A percentile compares a stretch with the other conserved stretches of the same genome.
phyloP scores from a whole-genome alignment of 768 basidiomycete species.

The Mycena rebaudengoi region DNA sequence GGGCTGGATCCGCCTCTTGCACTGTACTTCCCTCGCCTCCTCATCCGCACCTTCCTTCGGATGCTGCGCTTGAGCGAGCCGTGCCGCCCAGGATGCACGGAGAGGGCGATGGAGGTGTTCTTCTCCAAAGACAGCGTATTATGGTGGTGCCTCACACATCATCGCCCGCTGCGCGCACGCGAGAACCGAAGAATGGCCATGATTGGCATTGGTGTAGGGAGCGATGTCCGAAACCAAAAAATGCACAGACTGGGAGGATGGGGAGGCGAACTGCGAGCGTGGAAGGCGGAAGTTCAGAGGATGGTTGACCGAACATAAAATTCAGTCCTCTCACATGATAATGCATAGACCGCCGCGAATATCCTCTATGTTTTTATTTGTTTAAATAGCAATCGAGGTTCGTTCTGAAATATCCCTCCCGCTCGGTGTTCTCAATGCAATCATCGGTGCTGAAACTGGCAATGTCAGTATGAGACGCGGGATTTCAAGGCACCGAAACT shows the following conservation, averaged over 20 bases:
- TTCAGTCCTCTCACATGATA: too few species aligned
- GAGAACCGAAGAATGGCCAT: slow-evolving; percentile 37
- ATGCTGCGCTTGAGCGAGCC: slow-evolving; percentile 42
- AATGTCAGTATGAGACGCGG: too few species aligned
- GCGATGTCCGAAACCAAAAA: slow-evolving; percentile 34
- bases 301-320: slow-evolving; percentile 34
- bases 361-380: too few species aligned
- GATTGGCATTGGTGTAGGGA: slow-evolving; percentile 42
- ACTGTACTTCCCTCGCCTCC: slow-evolving; percentile 68
- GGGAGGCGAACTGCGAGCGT: slow-evolving; percentile 49
- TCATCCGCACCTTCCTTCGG: slow-evolving; percentile 59
- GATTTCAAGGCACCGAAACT: too few species aligned
- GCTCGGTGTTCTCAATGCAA: too few species aligned
- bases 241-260: slow-evolving; percentile 64
- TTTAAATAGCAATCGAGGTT: too few species aligned
- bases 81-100: slow-evolving; percentile 60
- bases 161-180: slow-evolving; percentile 38
- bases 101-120: slow-evolving; percentile 49
- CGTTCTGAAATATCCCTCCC: too few species aligned
- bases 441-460: too few species aligned
- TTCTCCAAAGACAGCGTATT: slow-evolving; percentile 59
- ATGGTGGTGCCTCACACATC: slow-evolving; percentile 58
- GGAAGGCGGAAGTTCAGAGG: slow-evolving; percentile 46
- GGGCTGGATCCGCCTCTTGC: slow-evolving; percentile 74
- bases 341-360: too few species aligned